Evolutionary conservation across 805 yeast genomes (phyloP).

Genomic region (Trichomonascus vanleenenianus): DNA sequence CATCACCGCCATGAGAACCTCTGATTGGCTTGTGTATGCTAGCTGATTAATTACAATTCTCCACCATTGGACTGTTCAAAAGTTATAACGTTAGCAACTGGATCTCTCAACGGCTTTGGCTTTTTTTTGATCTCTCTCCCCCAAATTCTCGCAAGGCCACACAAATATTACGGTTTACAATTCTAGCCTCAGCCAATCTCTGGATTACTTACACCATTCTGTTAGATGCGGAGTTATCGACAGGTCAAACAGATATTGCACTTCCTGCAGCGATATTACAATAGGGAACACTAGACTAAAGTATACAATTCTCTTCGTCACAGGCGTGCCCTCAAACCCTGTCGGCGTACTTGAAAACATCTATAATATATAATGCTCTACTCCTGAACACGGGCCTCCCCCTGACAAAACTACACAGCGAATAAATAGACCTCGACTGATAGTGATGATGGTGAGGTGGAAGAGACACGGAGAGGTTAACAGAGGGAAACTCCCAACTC

Average conservation of each 20-base stretch:
- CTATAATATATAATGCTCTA: background rate
- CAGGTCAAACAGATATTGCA: constrained; percentile 30
- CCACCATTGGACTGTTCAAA: constrained; percentile 29
- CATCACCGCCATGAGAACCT: constrained; percentile 31
- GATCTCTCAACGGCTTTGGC: too few relatives aligned
- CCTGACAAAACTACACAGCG: too few relatives aligned
- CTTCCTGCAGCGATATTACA: constrained; percentile 29
- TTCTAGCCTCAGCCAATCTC: too few relatives aligned
- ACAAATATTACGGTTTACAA: too few relatives aligned
- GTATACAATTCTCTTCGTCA: constrained; percentile 24
- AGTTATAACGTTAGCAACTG: too few relatives aligned
- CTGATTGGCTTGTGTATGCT: constrained; percentile 28
- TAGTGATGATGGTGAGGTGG: background rate
- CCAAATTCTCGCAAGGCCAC: too few relatives aligned
- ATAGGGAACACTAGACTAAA: constrained; percentile 26
- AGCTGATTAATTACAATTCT: constrained; percentile 27
- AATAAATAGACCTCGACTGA: background rate
- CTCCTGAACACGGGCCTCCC: background rate
- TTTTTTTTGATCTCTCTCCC: too few relatives aligned
- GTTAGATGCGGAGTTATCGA: constrained; percentile 30
- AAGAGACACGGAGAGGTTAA: too few relatives aligned
- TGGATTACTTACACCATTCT: constrained; percentile 24
- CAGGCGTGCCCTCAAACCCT: constrained; percentile 32
- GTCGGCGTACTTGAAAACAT: constrained; percentile 33
- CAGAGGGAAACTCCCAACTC: too few relatives aligned